Evolutionary conservation across 108 stramenopile genomes (phyloP).

Genomic region (Pseudonitzschia delicatissima): DNA sequence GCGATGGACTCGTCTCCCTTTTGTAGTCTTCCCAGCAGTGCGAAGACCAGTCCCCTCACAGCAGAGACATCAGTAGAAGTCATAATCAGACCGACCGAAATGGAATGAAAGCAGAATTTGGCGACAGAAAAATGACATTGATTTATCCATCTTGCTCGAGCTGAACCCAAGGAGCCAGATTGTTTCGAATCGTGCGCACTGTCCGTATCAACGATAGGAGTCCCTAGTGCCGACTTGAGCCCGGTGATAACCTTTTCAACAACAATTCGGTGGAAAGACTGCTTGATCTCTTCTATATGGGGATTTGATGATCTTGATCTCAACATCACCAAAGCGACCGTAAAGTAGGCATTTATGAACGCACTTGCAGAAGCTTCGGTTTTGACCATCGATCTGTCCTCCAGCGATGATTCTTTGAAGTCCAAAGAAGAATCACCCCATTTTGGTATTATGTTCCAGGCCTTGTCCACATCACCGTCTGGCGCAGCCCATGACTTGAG

Average conservation of each 20-base stretch:
- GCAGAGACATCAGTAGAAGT: slow-evolving; percentile 24
- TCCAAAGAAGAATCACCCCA: background rate
- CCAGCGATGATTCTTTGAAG: background rate
- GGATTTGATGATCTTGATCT: background rate
- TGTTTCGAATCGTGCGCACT: background rate
- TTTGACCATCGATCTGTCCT: background rate
- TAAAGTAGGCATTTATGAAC: slow-evolving; percentile 4
- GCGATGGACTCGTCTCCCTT: slow-evolving; percentile 69
- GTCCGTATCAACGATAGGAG: background rate
- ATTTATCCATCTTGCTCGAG: slow-evolving; percentile 53
- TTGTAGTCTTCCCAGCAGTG: slow-evolving; percentile 57
- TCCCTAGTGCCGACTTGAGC: background rate
- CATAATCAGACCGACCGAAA: slow-evolving; percentile 9
- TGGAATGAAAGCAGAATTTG: slow-evolving; percentile 41
- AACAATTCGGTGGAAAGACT: background rate
- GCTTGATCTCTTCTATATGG: background rate
- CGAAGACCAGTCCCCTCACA: slow-evolving; percentile 46
- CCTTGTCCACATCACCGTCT: background rate
- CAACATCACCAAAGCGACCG: slow-evolving; percentile 1
- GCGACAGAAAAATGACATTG: slow-evolving; percentile 54
- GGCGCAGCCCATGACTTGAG: background rate
- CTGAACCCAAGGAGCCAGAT: background rate
- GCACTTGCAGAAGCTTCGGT: background rate
- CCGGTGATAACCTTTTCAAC: background rate
- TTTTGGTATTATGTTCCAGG: background rate